Percentiles rank a stretch among this genome's conserved stretches.
phyloP scores from a whole-genome alignment of 2,329 filamentous ascomycete species.

The Coccinonectria pachysandricola region DNA sequence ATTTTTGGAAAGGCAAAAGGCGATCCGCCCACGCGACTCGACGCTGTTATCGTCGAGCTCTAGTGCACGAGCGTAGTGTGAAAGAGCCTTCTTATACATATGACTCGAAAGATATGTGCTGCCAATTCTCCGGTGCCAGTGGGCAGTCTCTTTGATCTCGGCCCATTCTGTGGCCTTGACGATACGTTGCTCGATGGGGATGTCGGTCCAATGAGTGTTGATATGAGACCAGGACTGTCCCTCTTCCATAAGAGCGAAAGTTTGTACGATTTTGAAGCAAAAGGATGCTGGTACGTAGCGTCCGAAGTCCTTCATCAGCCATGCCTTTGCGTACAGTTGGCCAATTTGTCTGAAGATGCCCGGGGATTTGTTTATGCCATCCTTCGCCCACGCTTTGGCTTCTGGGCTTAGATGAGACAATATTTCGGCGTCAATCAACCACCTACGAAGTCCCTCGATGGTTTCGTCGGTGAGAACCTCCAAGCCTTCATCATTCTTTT shows the following conservation, averaged over 20 bases:
- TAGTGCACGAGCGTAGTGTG: conserved; percentile 27
- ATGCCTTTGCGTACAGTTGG: conserved; percentile 27
- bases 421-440: conserved; percentile 26
- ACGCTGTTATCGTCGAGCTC: conserved; percentile 27
- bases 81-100: conserved; percentile 24
- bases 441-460: conserved; percentile 25
- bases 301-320: conserved; percentile 25
- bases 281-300: conserved; percentile 30
- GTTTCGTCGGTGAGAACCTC: conserved; percentile 31
- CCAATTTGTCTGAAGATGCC: conserved; percentile 29
- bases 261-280: conserved; percentile 34
- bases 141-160: conserved; percentile 22
- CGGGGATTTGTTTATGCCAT: conserved; percentile 14
- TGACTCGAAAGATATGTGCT: conserved; percentile 30
- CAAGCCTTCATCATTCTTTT: conserved; percentile 31
- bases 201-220: conserved; percentile 26
- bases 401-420: conserved; percentile 19
- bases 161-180: conserved; percentile 28
- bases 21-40: conserved; percentile 30
- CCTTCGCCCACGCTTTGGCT: conserved; percentile 21
- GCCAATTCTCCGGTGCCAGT: conserved; percentile 30
- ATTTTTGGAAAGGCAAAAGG: conserved; percentile 28
- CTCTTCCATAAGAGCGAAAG: conserved; percentile 28
- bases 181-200: conserved; percentile 25
- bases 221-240: conserved; percentile 28